Evolutionary conservation across 2,329 filamentous ascomycete species (phyloP).

Genomic region (Hypocrella siamensis): DNA sequence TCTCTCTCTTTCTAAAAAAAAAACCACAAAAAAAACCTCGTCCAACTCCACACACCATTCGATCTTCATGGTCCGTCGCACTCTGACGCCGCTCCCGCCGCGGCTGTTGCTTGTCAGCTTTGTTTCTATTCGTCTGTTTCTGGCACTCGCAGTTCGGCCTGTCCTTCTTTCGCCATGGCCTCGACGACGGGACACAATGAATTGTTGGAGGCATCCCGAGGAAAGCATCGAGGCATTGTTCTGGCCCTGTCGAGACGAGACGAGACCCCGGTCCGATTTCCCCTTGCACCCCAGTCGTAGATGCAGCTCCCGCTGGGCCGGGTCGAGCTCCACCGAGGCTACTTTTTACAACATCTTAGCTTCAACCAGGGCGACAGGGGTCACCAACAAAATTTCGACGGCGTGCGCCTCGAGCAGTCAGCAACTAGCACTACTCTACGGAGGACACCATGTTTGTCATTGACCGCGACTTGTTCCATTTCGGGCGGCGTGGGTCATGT

Average conservation of each 20-base stretch:
- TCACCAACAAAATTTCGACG: constrained; percentile 1
- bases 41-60: constrained; percentile 2
- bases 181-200: too few relatives aligned
- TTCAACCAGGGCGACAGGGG: constrained; percentile 4
- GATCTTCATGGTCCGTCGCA: constrained; percentile 2
- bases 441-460: constrained; percentile 2
- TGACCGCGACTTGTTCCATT: constrained; percentile 3
- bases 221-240: too few relatives aligned
- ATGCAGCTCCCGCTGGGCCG: constrained; percentile 4
- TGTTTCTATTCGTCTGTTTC: not conserved
- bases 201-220: too few relatives aligned
- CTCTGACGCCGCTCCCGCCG: constrained; percentile 7
- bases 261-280: constrained; percentile 1
- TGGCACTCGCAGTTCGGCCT: not conserved
- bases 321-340: constrained; percentile 5
- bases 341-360: constrained; percentile 4
- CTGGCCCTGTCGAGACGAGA: too few relatives aligned
- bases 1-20: too few relatives aligned
- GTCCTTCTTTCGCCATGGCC: not conserved
- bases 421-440: constrained; percentile 3
- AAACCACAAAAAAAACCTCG: too few relatives aligned
- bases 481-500: constrained; percentile 3
- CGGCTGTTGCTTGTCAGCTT: constrained; percentile 1
- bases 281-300: constrained; percentile 1
- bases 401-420: constrained; percentile 2